Evolutionary conservation across 176 grass and related monocot species (phyloP).

Genomic region (Aegilops tauschii): DNA sequence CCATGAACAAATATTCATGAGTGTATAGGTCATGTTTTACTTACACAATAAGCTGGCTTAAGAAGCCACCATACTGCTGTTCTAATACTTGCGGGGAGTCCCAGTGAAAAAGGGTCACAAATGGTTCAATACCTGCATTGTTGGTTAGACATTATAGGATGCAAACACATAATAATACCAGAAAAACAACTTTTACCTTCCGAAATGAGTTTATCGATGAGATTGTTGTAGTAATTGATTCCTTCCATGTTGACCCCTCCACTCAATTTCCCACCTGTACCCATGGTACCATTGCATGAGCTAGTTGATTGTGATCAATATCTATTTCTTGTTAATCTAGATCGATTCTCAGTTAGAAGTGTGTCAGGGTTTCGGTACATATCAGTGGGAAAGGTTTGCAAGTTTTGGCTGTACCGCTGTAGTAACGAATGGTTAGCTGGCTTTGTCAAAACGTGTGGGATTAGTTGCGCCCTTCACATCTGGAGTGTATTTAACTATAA

Average conservation of each 20-base stretch:
- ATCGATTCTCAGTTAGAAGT: not conserved
- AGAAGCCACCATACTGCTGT: conserved; percentile 73
- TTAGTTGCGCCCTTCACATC: not conserved
- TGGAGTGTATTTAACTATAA: not conserved
- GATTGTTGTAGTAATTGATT: conserved; percentile 80
- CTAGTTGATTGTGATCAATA: not conserved
- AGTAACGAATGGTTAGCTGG: not conserved
- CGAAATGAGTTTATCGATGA: conserved; percentile 73
- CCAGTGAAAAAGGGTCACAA: conserved; percentile 92
- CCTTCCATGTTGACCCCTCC: conserved; percentile 73
- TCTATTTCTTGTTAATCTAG: not conserved
- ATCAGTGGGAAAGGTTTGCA: conserved; percentile 3
- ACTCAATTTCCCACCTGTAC: conserved; percentile 66
- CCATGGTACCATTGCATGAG: conserved; percentile 10
- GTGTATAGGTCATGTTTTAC: conserved; percentile 25
- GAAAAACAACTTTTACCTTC: conserved; percentile 46
- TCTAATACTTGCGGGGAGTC: conserved; percentile 82
- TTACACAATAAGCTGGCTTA: conserved; percentile 67
- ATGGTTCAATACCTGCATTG: conserved; percentile 68
- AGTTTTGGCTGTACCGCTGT: not conserved
- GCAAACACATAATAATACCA: not conserved
- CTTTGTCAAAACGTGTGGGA: not conserved
- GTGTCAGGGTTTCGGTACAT: not conserved
- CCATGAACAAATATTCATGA: not conserved
- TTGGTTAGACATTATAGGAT: conserved; percentile 15